Evolutionary conservation across 306 rosid species (phyloP), one percentile per base, ranked within the genome.

Genomic region (Corylus heterophylla): DNA sequence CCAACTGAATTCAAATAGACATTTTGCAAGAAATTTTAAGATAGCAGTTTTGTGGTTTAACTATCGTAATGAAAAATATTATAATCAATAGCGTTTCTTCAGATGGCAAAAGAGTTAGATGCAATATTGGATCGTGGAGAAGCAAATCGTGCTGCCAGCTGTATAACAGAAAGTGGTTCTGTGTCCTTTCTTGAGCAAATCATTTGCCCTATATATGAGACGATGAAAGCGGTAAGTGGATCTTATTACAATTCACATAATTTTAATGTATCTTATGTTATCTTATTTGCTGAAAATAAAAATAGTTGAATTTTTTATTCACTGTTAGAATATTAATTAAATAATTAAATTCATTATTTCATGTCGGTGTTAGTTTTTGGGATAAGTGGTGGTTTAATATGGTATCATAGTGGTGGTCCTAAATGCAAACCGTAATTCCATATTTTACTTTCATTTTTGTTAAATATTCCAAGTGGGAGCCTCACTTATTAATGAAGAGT

Each of bases 21-120:
- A 17, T 59, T 35, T 31, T 31, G 70, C 47, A 8, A 27, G 16
- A 50, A 73, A 59, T 56, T 64, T 8, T 3, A 54, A 29, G 13
- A 39, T 79, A 12, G 49, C 55, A 8, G 13, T 59, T 84, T 82
- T 35, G 14, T 64, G 13, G 11, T 25, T 59, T 59, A 35, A 14
- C 47, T 7, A 64, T 31, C 14, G 47, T 64, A 31, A 35, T 2
- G 68, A 29, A 62, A 16, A 35, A 42, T 42, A 42, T 12, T 16
- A 14, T 69, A 44, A 64, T 76, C n/a, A 63, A 47, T 47, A 71
- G 14, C 72, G 72, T 75, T 81, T 79, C 78, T 80, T 50, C 80
- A 95, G 98, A 95, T 95, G 98, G 98, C 98, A 12, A 92, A 89
- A 85, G 97, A 92, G 69, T 83, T 95, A 86, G 98, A 95, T 68